Evolutionary conservation across 2,329 filamentous ascomycete species (phyloP).

Genomic region (Sporothrix globosa): DNA sequence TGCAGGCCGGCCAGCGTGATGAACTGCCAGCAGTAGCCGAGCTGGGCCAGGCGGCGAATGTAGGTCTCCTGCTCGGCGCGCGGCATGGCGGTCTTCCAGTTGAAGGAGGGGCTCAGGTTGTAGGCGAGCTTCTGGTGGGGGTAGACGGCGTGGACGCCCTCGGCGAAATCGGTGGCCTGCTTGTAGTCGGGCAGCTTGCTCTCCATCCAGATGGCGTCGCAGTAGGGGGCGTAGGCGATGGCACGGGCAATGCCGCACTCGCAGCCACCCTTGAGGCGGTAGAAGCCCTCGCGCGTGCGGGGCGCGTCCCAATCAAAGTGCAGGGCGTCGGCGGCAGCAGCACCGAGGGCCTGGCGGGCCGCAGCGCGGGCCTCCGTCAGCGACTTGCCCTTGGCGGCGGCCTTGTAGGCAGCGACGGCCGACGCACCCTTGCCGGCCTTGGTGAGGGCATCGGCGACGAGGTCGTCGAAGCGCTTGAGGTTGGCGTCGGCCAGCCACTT

Average conservation of each 20-base stretch:
- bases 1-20: conserved; percentile 98
- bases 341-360: conserved; percentile 74
- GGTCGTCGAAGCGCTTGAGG: conserved; percentile 88
- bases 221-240: conserved; percentile 88
- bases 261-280: conserved; percentile 87
- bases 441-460: conserved; percentile 70
- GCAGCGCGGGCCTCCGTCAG: conserved; percentile 79
- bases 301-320: conserved; percentile 96
- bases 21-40: conserved; percentile 99
- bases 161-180: conserved; percentile 90
- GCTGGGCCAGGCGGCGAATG: conserved; percentile 79
- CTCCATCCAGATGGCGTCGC: conserved; percentile 99
- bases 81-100: conserved; percentile 98
- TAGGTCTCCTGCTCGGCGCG: conserved; percentile 94
- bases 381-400: conserved; percentile 77
- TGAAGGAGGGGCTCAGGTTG: conserved; percentile 98
- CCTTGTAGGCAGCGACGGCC: conserved; percentile 66
- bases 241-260: conserved; percentile 90
- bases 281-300: conserved; percentile 91
- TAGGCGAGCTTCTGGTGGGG: conserved; percentile 98
- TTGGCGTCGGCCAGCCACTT: conserved; percentile 77
- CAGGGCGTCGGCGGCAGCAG: conserved; percentile 71
- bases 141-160: conserved; percentile 90
- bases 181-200: conserved; percentile 90
- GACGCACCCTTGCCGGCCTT: conserved; percentile 62